Conservation (phyloP, 1,139 yeast species). For the Scheffersomyces quercinus region DNA sequence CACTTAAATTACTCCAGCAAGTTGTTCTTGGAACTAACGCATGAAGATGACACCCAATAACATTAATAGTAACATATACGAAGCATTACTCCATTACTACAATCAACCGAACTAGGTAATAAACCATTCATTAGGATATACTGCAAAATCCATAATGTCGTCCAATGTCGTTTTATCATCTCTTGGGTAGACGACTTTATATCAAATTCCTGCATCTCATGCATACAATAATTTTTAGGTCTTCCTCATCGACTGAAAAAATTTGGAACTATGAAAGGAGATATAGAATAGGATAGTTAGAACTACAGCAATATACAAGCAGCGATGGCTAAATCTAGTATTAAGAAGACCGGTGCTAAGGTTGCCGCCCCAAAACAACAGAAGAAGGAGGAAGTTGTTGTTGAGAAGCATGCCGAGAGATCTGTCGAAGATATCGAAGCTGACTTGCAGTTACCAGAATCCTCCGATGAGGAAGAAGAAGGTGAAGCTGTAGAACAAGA, state of each 20-base stretch:
- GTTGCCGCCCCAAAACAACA: conserved; percentile 1
- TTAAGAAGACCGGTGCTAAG: conserved; percentile 3
- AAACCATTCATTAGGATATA: neutral
- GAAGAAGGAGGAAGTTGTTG: conserved; percentile 1
- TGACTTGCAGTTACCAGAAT: conserved; percentile 30
- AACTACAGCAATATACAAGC: neutral
- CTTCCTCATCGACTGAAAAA: conserved; percentile 12
- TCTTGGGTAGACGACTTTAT: neutral
- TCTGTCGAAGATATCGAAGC: conserved; percentile 28
- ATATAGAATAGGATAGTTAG: neutral
- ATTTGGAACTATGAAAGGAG: neutral
- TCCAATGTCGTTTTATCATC: no score
- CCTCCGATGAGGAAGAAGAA: conserved; percentile 28
- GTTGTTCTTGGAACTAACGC: conserved; percentile 5
- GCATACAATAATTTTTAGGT: conserved; percentile 1
- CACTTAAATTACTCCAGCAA: conserved; percentile 43
- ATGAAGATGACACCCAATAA: conserved; percentile 1
- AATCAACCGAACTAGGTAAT: no score
- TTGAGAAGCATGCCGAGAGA: conserved; percentile 15
- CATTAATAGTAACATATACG: neutral
- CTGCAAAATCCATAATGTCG: no score
- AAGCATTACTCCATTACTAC: neutral
- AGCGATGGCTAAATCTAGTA: conserved; percentile 7
- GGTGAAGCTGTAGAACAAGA: conserved; percentile 20
- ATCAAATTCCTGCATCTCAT: conserved; percentile 6